Evolutionary conservation across 31 red algal genomes (phyloP), one percentile per base, ranked within the genome.

Genomic region (Bonnemaisonia californica): DNA sequence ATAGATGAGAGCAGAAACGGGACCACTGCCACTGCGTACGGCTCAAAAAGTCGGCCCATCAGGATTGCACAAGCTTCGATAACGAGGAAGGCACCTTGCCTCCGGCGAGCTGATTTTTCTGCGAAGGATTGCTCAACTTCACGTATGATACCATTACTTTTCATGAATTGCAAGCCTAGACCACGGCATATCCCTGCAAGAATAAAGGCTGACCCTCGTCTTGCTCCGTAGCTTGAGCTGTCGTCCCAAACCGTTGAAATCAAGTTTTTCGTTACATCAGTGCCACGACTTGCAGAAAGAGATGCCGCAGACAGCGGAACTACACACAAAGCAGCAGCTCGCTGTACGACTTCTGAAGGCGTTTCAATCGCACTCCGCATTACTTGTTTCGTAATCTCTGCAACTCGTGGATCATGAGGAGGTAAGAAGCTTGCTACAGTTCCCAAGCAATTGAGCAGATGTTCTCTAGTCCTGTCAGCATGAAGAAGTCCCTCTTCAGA

Each of bases 201-300:
- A 37, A 86, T 75, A 58, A 92, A 98, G 11, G 95, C 91, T 34
- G 95, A 91, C 1, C 95, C 95, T 23, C 95, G 91, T 66, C 95
- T 60, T 54, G 78, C 79, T 36, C 87, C 86, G 66, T 92, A 94
- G 13, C 39, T 62, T 3, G 79, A 71, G 11, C 51, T 56, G 26
- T 91, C 74, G 56, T 60, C 58, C 55, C 85, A 89, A 32, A 96
- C n/a, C 26, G 41, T 86, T 32, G 54, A 55, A 26, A 87, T 40
- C 13, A 95, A 36, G 18, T 23, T 74, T 39, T 69, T 55, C 21
- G 45, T 36, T 1, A 88, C 23, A 19, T 85, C 81, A 11, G 64
- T 24, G 30, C 87, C 95, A 18, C 79, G 42, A 21, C 79, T 73
- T 57, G 79, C 48, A 32, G 37, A 32, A 45, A 82, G 54, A 23